Percentiles rank a stretch among this genome's conserved stretches.
phyloP scores from a whole-genome alignment of 768 basidiomycete species.

The Baorangia bicolor region DNA sequence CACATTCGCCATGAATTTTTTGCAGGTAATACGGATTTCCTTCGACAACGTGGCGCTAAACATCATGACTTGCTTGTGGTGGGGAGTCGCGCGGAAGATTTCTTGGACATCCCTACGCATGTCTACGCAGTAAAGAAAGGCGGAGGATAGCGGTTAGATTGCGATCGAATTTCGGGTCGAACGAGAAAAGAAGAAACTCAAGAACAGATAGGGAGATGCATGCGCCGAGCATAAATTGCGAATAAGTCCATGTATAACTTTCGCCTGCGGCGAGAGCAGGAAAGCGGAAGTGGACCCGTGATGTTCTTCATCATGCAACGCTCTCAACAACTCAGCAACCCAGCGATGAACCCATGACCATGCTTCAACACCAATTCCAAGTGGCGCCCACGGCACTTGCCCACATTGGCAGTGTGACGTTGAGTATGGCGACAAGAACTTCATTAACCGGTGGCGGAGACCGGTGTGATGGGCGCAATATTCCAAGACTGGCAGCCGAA shows the following conservation, averaged over 20 bases:
- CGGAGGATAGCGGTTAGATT: constrained; percentile 63
- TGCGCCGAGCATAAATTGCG: constrained; percentile 14
- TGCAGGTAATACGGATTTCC: constrained; percentile 96
- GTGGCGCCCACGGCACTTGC: constrained; percentile 39
- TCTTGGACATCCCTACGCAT: constrained; percentile 99
- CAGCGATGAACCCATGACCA: constrained; percentile 36
- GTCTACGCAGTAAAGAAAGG: constrained; percentile 66
- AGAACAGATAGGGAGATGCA: constrained; percentile 30
- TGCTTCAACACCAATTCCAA: constrained; percentile 39
- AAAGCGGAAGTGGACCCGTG: constrained; percentile 34
- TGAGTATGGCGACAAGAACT: constrained; percentile 38
- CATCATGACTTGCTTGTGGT: constrained; percentile 99
- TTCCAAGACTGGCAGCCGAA: constrained; percentile 53
- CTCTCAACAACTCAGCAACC: constrained; percentile 40
- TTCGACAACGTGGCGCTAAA: constrained; percentile 98
- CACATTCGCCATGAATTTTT: constrained; percentile 99
- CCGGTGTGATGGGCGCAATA: constrained; percentile 44
- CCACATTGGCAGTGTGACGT: constrained; percentile 41
- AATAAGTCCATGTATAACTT: constrained; percentile 17
- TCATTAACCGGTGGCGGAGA: constrained; percentile 29
- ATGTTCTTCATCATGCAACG: constrained; percentile 35
- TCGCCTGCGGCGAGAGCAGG: constrained; percentile 32
- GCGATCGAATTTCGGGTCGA: constrained; percentile 47
- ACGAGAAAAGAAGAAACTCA: constrained; percentile 53
- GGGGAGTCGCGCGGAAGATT: constrained; percentile 97